Evolutionary conservation across 148 eudicot genomes (phyloP).

Genomic region (Nepenthes gracilis): DNA sequence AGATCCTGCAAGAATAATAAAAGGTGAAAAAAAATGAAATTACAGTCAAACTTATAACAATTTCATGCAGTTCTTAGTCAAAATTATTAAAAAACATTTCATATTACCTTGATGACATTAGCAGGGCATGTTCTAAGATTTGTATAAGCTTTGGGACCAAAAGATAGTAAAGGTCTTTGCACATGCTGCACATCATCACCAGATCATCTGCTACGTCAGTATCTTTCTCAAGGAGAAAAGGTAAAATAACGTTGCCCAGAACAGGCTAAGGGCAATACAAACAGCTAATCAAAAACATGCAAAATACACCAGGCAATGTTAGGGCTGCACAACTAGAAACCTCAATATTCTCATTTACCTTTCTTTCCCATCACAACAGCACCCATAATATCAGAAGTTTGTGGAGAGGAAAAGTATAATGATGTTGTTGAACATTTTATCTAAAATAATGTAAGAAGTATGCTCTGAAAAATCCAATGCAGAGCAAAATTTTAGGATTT

Average conservation of each 20-base stretch:
- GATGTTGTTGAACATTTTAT: no score
- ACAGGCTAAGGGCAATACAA: neutral
- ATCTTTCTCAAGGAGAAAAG: no score
- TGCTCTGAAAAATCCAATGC: no score
- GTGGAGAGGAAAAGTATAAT: no score
- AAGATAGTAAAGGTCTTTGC: conserved; percentile 80
- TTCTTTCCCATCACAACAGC: no score
- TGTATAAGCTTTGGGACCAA: conserved; percentile 90
- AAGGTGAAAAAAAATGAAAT: conserved; percentile 2
- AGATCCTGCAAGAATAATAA: conserved; percentile 49
- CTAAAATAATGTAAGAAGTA: no score
- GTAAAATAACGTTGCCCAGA: no score
- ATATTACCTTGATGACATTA: conserved; percentile 67
- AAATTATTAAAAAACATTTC: neutral
- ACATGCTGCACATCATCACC: conserved; percentile 70
- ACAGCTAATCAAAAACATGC: neutral
- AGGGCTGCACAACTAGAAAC: no score
- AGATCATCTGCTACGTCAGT: neutral
- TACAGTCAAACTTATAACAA: neutral
- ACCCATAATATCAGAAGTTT: no score
- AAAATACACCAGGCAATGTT: no score
- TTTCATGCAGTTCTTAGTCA: neutral
- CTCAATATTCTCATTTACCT: no score
- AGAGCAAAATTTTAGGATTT: no score
- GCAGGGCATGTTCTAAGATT: conserved; percentile 70